Evolutionary conservation across 257 asterid genomes (phyloP).

Genomic region (Marsdenia floribunda): DNA sequence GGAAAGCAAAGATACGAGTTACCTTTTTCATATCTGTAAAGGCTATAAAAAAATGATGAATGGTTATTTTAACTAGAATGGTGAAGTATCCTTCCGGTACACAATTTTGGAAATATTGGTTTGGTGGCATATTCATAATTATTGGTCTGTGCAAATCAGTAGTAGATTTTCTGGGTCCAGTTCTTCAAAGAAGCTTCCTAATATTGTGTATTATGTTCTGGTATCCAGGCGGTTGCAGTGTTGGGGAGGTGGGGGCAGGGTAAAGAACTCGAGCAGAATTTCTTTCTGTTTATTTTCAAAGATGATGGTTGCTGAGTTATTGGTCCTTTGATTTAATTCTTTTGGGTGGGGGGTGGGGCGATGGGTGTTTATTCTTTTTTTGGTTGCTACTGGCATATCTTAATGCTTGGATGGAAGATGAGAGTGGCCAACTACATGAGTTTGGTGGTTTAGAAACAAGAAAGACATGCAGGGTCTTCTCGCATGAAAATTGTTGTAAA

Average conservation of each 20-base stretch:
- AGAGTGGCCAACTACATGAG: slow-evolving; percentile 22
- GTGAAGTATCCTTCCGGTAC: neutral
- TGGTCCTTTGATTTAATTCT: neutral
- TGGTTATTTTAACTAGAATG: neutral
- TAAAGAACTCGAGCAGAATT: neutral
- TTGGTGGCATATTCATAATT: neutral
- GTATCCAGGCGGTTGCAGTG: neutral
- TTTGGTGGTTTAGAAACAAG: slow-evolving; percentile 23
- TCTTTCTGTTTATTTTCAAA: neutral
- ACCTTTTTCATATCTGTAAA: neutral
- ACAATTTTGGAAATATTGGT: neutral
- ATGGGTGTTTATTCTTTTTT: neutral
- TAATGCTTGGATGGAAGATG: neutral
- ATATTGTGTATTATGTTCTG: neutral
- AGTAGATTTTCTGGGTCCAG: neutral
- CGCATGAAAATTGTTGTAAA: slow-evolving; percentile 5
- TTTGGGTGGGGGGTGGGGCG: neutral
- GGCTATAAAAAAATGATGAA: neutral
- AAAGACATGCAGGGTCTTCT: slow-evolving; percentile 22
- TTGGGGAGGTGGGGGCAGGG: neutral
- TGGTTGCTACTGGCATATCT: neutral
- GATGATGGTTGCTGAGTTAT: neutral
- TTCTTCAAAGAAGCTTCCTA: neutral
- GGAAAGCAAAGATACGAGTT: neutral
- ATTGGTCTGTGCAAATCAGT: neutral